phyloP scores from a whole-genome alignment of 345 rosid species.

The Eutrema yunnanense region DNA sequence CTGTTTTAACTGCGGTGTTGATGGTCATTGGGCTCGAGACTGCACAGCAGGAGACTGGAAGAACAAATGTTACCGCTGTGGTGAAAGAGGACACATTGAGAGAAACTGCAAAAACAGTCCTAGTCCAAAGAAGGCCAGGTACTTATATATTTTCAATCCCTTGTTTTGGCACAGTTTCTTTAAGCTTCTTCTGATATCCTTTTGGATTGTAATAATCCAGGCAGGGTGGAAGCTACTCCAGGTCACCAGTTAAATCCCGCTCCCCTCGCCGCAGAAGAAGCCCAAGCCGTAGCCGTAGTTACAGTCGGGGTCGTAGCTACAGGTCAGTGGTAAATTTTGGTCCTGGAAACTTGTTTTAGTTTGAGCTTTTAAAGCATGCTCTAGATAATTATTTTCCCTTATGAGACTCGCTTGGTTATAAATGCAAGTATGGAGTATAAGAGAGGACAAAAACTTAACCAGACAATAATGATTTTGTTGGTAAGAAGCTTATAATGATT shows the following conservation, averaged over 20 bases:
- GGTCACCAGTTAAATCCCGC: slow-evolving; percentile 50
- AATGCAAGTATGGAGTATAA: too few relatives aligned
- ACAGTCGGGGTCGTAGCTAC: slow-evolving; percentile 83
- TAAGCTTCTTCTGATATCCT: neutral
- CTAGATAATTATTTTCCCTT: neutral
- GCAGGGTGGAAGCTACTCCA: slow-evolving; percentile 58
- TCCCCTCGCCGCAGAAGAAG: slow-evolving; percentile 79
- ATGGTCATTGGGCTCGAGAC: slow-evolving; percentile 98
- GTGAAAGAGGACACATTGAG: slow-evolving; percentile 93
- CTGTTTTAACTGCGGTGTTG: slow-evolving; percentile 92
- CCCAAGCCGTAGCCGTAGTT: slow-evolving; percentile 64
- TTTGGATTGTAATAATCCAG: slow-evolving; percentile 27
- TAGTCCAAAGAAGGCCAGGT: slow-evolving; percentile 66
- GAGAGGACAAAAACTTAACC: neutral
- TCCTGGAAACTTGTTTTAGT: neutral
- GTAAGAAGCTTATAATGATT: neutral
- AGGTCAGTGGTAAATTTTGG: slow-evolving; percentile 33
- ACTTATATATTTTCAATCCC: neutral
- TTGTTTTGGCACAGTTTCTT: neutral
- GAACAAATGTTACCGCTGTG: slow-evolving; percentile 95
- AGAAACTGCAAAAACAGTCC: slow-evolving; percentile 84
- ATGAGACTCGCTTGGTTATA: neutral
- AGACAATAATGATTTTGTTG: neutral
- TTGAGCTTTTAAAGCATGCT: neutral
- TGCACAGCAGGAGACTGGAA: slow-evolving; percentile 98